phyloP scores from a whole-genome alignment of 768 basidiomycete genomes.

The Filobasidium wieringae region DNA sequence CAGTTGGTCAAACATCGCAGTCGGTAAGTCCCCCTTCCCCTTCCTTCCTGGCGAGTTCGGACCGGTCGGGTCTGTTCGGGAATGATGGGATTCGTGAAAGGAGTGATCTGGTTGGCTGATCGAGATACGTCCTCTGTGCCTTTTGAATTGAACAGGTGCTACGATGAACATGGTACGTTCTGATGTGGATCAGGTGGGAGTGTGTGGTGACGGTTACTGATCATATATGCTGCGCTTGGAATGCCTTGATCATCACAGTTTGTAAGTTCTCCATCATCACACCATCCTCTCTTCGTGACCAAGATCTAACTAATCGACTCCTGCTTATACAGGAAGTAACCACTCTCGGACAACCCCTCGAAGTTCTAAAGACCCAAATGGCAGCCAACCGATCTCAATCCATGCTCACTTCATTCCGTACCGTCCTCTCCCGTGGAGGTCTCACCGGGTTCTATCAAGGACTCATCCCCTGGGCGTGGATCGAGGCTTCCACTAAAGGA shows the following conservation, averaged over 20 bases:
- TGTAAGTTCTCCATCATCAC: background rate
- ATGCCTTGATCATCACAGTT: background rate
- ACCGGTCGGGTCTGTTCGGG: background rate
- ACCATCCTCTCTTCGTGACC: background rate
- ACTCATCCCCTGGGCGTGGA: conserved; percentile 99
- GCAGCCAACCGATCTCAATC: conserved; percentile 87
- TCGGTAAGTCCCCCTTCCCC: conserved; percentile 29
- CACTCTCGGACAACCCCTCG: conserved; percentile 92
- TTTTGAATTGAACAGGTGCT: conserved; percentile 49
- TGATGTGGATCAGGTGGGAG: background rate
- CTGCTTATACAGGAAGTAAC: conserved; percentile 55
- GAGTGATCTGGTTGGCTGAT: background rate
- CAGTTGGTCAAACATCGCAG: conserved; percentile 40
- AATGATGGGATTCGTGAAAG: background rate
- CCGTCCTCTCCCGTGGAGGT: conserved; percentile 87
- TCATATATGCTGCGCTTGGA: background rate
- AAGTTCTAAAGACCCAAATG: conserved; percentile 99
- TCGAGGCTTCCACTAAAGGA: conserved; percentile 97
- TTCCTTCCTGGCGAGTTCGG: background rate
- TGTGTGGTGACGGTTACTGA: background rate
- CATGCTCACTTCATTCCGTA: conserved; percentile 71
- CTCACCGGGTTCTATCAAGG: conserved; percentile 88
- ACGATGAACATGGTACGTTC: conserved; percentile 89
- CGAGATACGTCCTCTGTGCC: background rate
- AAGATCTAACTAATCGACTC: conserved; percentile 8